Evolutionary conservation across 306 rosid genomes (phyloP), one percentile per base, ranked within the genome.

Genomic region (Casuarina glauca): DNA sequence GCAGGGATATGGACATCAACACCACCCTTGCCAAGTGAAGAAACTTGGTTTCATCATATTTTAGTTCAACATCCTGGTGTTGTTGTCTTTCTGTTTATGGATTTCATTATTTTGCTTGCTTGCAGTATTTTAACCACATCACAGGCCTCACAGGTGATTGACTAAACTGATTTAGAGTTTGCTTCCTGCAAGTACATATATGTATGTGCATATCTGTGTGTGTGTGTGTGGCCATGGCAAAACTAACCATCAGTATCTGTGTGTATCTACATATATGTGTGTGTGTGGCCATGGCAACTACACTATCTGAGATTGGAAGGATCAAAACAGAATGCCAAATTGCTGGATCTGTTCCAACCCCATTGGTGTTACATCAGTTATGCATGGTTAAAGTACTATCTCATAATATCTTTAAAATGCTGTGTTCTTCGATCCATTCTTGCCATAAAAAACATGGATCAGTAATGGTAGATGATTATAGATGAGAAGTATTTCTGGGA

Each of bases 101-200:
- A 95, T 61, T 50, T 82, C 7, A 7, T 88, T 76, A 73, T 88
- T 69, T 46, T 87, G 53, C 16, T 88, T 67, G 87, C 86, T 1
- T 74, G 87, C 76, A 81, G 84, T n/a, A 85, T 92, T 81, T 87
- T 95, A 80, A 88, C 91, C 0, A 49, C 13, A 17, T 91, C 90
- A 55, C 98, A 95, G 82, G 86, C 92, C 32, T 82, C 88, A 71
- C 87, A 89, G 98, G 98, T 92, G 83, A 81, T 74, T 84, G 69
- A 76, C 52, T 70, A 77, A 81, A 79, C 85, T 74, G 49, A 1
- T 50, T 42, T 60, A 39, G 26, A 44, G 26, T 71, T 66, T 72
- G 54, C 64, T 58, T 17, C 58, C n/a, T 45, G 72, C 55, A 77
- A 79, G 57, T 67, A 15, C 35, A 39, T 77, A 26, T 43, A 7